Evolutionary conservation across 2,329 filamentous ascomycete species (phyloP), one percentile per base, ranked within the genome.

Genomic region (Fusarium azukiicola): DNA sequence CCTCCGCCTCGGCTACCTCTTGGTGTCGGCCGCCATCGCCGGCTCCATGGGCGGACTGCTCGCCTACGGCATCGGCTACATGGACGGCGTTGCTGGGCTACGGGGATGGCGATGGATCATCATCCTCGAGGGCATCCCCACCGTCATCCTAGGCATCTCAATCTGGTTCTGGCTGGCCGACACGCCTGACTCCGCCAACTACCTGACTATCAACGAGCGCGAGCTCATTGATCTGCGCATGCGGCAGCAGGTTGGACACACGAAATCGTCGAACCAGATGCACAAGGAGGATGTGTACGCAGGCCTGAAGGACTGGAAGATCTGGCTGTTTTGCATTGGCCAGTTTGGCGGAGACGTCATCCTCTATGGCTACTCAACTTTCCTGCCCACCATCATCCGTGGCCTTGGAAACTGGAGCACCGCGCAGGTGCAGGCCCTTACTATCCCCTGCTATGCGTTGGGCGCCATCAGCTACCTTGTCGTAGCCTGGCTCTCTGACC

Each of bases 341-440:
- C 92, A 94, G 74, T 95, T 95, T 67, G 92, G 93, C 6, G 88
- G 89, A 23, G 93, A 94, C 76, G 93, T 92, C 1, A 94, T 95
- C 88, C 88, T 95, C 0, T 95, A 95, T 77, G 84, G 84, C 5
- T 95, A 92, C 83, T 92, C 90, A 68, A 95, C 93, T 3, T 95
- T 95, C 79, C 85, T 95, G 49, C 94, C 94, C 0, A 95, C 93
- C 0, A 95, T 95, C 70, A 95, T 95, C 81, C 87, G 90, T 27
- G 92, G 90, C 0, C 90, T 95, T 68, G 90, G 93, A 0, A 87
- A 93, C 67, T 84, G 84, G 83, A 76, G 73, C n/a, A 79, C 27
- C 0, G 77, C 81, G 4, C 77, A 87, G 54, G 90, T 94, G 0
- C 94, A 95, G 81, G 92, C 93, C n/a, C 88, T 95, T 23, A 95